phyloP scores from a whole-genome alignment of 208 protist species.

The Trichomonas vaginalis region DNA sequence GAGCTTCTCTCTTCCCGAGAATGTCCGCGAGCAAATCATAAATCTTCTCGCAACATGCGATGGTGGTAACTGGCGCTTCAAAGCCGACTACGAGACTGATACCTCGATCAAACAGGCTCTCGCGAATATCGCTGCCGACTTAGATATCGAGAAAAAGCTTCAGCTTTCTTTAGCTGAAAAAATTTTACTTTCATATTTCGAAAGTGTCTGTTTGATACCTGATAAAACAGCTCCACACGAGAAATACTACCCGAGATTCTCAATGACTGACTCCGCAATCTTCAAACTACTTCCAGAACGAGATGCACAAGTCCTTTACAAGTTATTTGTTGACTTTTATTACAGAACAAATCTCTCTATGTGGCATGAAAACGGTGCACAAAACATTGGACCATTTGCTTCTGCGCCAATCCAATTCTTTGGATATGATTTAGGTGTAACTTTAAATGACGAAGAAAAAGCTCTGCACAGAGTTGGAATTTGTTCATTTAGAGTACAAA shows the following conservation, averaged over 20 bases:
- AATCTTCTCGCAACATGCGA: neutral
- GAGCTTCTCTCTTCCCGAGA: neutral
- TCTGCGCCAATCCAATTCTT: neutral
- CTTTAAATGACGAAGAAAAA: neutral
- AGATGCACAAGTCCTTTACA: neutral
- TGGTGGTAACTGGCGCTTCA: neutral
- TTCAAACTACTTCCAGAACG: neutral
- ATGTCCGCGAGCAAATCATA: neutral
- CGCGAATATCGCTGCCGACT: neutral
- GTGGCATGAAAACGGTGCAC: neutral
- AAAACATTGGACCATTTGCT: neutral
- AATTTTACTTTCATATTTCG: neutral
- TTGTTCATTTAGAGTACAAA: neutral
- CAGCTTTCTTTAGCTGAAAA: neutral
- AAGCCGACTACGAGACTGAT: neutral
- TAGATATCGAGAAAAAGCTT: neutral
- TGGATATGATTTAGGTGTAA: neutral
- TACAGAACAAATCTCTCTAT: neutral
- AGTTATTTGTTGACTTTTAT: conserved; percentile 10
- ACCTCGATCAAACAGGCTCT: neutral
- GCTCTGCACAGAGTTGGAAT: neutral
- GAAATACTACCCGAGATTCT: neutral
- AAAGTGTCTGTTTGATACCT: neutral
- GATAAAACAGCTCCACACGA: neutral
- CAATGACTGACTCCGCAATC: neutral